A percentile compares a stretch with the other conserved stretches of the same genome.
Conservation (phyloP, 345 rosid genomes). For the Acer negundo region DNA sequence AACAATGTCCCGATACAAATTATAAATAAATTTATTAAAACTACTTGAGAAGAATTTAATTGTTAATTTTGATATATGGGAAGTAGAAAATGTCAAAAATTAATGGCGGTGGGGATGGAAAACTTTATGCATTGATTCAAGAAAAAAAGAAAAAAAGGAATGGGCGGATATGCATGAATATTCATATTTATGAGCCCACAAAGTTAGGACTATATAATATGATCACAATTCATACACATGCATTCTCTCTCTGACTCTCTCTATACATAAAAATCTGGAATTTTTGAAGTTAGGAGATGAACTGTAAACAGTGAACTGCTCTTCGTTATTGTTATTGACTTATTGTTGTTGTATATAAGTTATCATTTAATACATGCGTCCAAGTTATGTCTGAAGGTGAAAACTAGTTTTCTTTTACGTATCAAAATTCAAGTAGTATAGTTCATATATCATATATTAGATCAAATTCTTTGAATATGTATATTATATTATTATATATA, state of each 20-base stretch:
- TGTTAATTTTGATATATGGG: neutral
- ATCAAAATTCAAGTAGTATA: neutral
- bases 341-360: too few species aligned
- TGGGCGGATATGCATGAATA: neutral
- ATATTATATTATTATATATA: neutral
- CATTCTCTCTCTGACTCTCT: neutral
- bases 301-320: neutral
- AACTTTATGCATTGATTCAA: constrained; percentile 15
- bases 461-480: neutral
- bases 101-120: neutral
- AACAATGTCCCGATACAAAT: neutral
- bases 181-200: constrained; percentile 8
- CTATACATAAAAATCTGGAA: too few species aligned
- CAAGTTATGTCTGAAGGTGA: neutral
- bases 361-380: neutral
- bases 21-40: neutral
- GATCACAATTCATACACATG: neutral
- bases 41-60: neutral
- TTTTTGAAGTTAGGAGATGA: neutral
- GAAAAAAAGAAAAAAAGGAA: neutral
- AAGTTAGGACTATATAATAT: constrained; percentile 6
- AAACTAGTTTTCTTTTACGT: constrained; percentile 1
- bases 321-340: neutral
- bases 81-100: constrained; percentile 4
- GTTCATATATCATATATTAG: neutral